Conservation (phyloP, 2,329 filamentous ascomycete genomes). For the Aspergillus novofumigatus region DNA sequence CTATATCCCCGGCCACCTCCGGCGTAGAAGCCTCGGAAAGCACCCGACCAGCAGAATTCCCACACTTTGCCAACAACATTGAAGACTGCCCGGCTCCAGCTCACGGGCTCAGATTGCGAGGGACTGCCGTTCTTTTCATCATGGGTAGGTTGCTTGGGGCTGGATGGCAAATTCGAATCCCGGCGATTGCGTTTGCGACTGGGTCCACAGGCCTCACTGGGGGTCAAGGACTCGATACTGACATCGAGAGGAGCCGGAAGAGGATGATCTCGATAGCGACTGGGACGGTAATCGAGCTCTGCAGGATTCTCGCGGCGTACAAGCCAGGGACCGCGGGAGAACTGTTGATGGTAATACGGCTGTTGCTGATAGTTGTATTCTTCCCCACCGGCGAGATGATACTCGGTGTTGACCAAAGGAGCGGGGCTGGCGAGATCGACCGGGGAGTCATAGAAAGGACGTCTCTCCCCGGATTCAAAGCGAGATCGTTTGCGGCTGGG, state of each 20-base stretch:
- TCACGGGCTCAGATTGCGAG: constrained; percentile 16
- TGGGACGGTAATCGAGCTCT: constrained; percentile 41
- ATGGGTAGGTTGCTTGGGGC: constrained; percentile 5
- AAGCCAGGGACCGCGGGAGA: constrained; percentile 10
- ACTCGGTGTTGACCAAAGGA: constrained; percentile 37
- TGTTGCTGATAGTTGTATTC: constrained; percentile 14
- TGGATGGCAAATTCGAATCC: constrained; percentile 19
- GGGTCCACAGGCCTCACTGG: constrained; percentile 16
- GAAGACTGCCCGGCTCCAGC: constrained; percentile 42
- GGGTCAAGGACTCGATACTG: constrained; percentile 21
- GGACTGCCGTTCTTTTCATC: constrained; percentile 9
- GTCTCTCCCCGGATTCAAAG: constrained; percentile 20
- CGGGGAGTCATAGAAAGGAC: constrained; percentile 21
- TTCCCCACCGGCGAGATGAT: constrained; percentile 30
- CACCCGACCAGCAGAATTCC: constrained; percentile 69
- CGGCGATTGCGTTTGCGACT: constrained; percentile 32
- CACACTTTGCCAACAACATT: constrained; percentile 63
- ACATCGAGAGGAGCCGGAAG: constrained; percentile 23
- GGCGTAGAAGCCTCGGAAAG: constrained; percentile 81
- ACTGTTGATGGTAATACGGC: constrained; percentile 7
- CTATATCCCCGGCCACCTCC: constrained; percentile 73
- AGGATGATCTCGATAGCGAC: constrained; percentile 35
- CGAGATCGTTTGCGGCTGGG: constrained; percentile 31
- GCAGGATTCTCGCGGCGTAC: constrained; percentile 21
- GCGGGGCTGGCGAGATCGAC: constrained; percentile 29